Evolutionary conservation across 305 asterid genomes (phyloP).

Genomic region (Vinca major): DNA sequence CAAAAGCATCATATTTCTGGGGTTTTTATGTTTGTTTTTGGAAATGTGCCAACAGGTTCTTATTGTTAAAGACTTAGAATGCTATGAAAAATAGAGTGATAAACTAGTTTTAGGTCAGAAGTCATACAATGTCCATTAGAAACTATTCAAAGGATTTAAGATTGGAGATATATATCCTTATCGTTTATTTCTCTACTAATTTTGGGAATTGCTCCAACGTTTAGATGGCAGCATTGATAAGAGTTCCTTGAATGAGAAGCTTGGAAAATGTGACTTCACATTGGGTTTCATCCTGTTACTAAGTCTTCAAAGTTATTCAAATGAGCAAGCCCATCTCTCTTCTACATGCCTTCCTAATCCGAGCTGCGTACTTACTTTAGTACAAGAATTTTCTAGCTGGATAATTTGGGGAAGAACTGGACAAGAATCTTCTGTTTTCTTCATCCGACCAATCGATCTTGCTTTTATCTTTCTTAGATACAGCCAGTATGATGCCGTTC

Average conservation of each 20-base stretch:
- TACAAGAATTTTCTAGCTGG: constrained; percentile 85
- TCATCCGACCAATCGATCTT: constrained; percentile 68
- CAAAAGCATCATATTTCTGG: background rate
- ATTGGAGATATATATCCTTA: background rate
- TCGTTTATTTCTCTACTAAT: constrained; percentile 9
- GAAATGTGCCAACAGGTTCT: background rate
- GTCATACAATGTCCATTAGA: background rate
- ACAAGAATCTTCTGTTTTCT: constrained; percentile 67
- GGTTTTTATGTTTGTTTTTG: background rate
- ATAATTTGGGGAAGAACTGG: constrained; percentile 71
- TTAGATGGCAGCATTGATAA: constrained; percentile 57
- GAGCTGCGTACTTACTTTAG: constrained; percentile 44
- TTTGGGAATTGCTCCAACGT: constrained; percentile 16
- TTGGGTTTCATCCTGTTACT: constrained; percentile 60
- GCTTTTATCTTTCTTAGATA: constrained; percentile 67
- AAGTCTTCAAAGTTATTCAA: constrained; percentile 46
- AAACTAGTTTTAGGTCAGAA: background rate
- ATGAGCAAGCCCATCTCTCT: constrained; percentile 35
- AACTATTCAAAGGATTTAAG: background rate
- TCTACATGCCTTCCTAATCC: constrained; percentile 46
- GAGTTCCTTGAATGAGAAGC: constrained; percentile 63
- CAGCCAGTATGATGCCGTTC: constrained; percentile 70
- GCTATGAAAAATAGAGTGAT: background rate
- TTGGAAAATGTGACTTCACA: constrained; percentile 74
- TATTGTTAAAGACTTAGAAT: background rate